A percentile compares a stretch with the other conserved stretches of the same genome.
Conservation (phyloP, 345 rosid genomes). For the Angophora floribunda region DNA sequence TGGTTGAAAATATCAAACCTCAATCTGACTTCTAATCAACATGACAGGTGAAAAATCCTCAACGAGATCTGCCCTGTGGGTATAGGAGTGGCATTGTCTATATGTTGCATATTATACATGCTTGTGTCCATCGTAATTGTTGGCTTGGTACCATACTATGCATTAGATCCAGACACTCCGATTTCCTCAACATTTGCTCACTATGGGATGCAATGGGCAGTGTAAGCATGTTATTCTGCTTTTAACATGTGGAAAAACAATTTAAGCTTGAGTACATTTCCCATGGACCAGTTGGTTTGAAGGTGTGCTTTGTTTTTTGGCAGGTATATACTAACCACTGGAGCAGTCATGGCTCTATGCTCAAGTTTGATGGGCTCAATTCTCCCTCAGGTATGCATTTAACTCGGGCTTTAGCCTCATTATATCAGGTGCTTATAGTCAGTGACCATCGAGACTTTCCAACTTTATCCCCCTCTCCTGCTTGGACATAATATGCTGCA, state of each 20-base stretch:
- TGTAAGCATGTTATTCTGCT: conserved; percentile 43
- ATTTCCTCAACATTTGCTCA: conserved; percentile 88
- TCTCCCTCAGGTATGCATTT: conserved; percentile 79
- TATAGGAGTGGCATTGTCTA: conserved; percentile 69
- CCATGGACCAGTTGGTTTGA: neutral
- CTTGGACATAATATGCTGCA: neutral
- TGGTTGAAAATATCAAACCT: neutral
- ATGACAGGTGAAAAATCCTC: conserved; percentile 88
- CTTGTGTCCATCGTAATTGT: conserved; percentile 88
- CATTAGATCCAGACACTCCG: conserved; percentile 98
- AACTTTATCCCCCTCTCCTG: neutral
- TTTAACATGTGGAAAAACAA: neutral
- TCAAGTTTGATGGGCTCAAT: conserved; percentile 90
- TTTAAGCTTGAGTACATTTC: neutral
- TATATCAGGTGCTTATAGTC: neutral
- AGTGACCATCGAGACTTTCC: neutral
- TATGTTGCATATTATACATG: conserved; percentile 90
- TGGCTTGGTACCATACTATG: conserved; percentile 91
- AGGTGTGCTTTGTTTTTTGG: conserved; percentile 2
- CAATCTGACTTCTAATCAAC: neutral
- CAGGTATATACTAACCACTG: conserved; percentile 75
- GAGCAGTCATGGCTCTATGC: conserved; percentile 95
- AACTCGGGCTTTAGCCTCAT: neutral
- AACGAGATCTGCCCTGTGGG: conserved; percentile 96
- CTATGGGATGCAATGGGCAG: conserved; percentile 94